Conservation (phyloP, 2,329 filamentous ascomycete genomes). For the Neonectria sp. region DNA sequence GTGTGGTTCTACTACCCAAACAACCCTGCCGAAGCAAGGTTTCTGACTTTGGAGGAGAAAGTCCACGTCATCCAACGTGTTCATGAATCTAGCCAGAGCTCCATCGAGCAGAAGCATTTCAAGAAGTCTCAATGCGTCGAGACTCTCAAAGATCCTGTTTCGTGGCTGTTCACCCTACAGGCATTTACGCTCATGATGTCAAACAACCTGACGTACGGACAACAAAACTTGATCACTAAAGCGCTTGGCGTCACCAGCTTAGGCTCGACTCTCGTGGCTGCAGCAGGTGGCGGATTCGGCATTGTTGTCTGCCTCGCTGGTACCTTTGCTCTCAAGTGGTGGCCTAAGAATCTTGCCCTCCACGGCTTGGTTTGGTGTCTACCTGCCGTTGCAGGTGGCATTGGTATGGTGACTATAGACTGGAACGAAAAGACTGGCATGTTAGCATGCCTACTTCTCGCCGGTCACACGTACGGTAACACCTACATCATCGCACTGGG, state of each 20-base stretch:
- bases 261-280: slow-evolving; percentile 57
- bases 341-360: slow-evolving; percentile 50
- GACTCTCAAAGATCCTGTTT: slow-evolving; percentile 48
- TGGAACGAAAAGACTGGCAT: slow-evolving; percentile 44
- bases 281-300: slow-evolving; percentile 54
- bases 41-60: slow-evolving; percentile 58
- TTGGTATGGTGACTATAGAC: slow-evolving; percentile 45
- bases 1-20: slow-evolving; percentile 57
- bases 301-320: slow-evolving; percentile 52
- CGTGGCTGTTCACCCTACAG: slow-evolving; percentile 51
- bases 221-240: slow-evolving; percentile 56
- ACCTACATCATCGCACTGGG: slow-evolving; percentile 51
- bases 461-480: slow-evolving; percentile 53
- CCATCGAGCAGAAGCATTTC: slow-evolving; percentile 57
- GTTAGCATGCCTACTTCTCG: slow-evolving; percentile 44
- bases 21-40: slow-evolving; percentile 55
- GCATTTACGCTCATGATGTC: slow-evolving; percentile 53
- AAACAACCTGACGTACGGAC: slow-evolving; percentile 58
- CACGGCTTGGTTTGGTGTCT: slow-evolving; percentile 48
- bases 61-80: slow-evolving; percentile 55
- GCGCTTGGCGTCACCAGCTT: slow-evolving; percentile 55
- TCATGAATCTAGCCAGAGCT: slow-evolving; percentile 52
- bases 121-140: slow-evolving; percentile 50
- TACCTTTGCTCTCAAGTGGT: slow-evolving; percentile 47
- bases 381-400: slow-evolving; percentile 45